Conservation (phyloP, 768 basidiomycete genomes). For the Naganishia randhawae region DNA sequence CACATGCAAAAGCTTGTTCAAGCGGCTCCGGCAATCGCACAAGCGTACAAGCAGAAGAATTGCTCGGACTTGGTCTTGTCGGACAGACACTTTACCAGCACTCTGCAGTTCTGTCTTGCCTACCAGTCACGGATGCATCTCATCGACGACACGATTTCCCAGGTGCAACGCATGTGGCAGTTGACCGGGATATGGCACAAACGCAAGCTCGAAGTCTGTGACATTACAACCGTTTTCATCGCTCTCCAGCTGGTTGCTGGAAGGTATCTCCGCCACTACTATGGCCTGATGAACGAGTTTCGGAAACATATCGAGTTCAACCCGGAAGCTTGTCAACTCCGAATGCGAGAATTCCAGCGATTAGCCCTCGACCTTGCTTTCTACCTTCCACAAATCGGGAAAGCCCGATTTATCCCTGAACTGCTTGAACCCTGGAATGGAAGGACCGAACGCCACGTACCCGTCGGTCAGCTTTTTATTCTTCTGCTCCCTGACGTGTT, state of each 20-base stretch:
- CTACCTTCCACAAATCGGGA: conserved; percentile 16
- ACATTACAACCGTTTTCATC: conserved; percentile 9
- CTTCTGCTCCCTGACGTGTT: conserved; percentile 15
- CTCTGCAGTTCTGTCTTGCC: conserved; percentile 1
- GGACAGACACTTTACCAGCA: not conserved
- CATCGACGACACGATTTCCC: not conserved
- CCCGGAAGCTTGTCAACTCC: not conserved
- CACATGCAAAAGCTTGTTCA: not conserved
- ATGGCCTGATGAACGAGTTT: not conserved
- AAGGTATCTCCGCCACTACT: not conserved
- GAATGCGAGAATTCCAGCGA: not conserved
- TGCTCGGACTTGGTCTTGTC: not conserved
- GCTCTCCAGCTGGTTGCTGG: not conserved
- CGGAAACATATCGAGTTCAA: conserved; percentile 8
- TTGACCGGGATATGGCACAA: conserved; percentile 8
- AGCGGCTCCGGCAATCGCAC: not conserved
- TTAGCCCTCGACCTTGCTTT: conserved; percentile 11
- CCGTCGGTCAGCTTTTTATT: conserved; percentile 2
- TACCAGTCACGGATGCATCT: not conserved
- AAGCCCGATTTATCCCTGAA: conserved; percentile 11
- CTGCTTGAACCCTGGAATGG: conserved; percentile 1
- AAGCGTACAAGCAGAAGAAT: not conserved
- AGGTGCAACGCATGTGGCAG: not conserved
- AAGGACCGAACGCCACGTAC: not conserved
- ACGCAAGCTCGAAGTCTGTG: not conserved